Evolutionary conservation across 192 early-diverging fungal genomes (phyloP).

Genomic region (Anaeromyces robustus): DNA sequence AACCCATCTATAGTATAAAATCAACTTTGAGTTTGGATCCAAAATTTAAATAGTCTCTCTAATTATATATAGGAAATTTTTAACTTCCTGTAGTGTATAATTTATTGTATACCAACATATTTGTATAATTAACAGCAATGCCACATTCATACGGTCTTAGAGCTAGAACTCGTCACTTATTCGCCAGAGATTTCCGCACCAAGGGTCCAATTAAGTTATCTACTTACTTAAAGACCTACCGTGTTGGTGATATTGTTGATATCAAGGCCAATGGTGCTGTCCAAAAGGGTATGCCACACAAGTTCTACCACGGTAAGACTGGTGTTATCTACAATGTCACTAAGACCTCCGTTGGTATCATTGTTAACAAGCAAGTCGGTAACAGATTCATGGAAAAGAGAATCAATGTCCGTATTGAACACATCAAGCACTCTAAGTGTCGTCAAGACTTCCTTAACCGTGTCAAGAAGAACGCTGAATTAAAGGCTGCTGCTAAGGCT

Average conservation of each 20-base stretch:
- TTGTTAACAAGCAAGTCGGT: slow-evolving; percentile 95
- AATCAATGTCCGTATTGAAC: slow-evolving; percentile 95
- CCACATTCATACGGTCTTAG: slow-evolving; percentile 83
- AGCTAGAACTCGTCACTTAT: slow-evolving; percentile 97
- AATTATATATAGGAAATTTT: not conserved
- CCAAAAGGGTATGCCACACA: slow-evolving; percentile 99
- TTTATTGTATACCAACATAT: not conserved
- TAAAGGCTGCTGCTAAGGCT: slow-evolving; percentile 67
- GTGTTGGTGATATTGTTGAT: slow-evolving; percentile 98
- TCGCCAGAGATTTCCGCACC: slow-evolving; percentile 89
- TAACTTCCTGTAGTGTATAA: not conserved
- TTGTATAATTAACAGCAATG: slow-evolving; percentile 19
- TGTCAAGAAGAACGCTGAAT: slow-evolving; percentile 85
- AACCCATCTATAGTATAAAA: not conserved
- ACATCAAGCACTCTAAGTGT: slow-evolving; percentile 99
- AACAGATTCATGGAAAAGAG: slow-evolving; percentile 98
- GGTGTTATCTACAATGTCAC: slow-evolving; percentile 99
- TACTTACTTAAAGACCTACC: slow-evolving; percentile 97
- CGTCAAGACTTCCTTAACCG: slow-evolving; percentile 92
- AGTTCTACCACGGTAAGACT: slow-evolving; percentile 99
- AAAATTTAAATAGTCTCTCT: not conserved
- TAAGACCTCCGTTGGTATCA: slow-evolving; percentile 96
- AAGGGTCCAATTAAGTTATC: slow-evolving; percentile 84
- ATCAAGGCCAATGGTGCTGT: slow-evolving; percentile 98
- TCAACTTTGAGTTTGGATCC: not conserved